Base-by-base conservation (phyloP, 306 rosid species). In the Prunus kanzakura region DNA sequence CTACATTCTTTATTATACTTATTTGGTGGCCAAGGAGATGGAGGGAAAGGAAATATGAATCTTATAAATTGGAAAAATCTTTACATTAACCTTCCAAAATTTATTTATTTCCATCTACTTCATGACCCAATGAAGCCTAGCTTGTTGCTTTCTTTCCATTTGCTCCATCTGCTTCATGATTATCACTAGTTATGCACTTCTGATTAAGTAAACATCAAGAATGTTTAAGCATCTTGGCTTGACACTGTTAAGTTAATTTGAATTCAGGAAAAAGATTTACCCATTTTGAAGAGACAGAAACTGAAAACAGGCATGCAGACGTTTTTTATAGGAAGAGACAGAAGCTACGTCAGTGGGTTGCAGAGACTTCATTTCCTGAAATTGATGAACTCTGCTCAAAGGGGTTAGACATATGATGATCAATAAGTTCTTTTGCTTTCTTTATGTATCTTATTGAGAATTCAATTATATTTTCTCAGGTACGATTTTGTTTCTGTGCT, bases 271-370 rank as follows among this genome's bases (percentile, higher is more conserved):
- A 72, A n/a, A 46, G 52, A 2, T 8, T 43, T 23, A 61, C 27
- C 22, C 30, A 3, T 25, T 22, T 43, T 57, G 76, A 45, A 41
- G 76, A 58, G 16, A 4, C 82, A 87, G 97, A 84, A 67, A 77
- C 69, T 75, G 79, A 68, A 76, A 43, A 41, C 71, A 22, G 27
- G 61, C 80, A 60, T 64, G 82, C 89, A 79, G 81, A 85, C 4
- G 49, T 84, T 65, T 94, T 94, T 71, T 35, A 69, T 64, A 85
- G 79, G 76, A 94, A 91, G 88, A 86, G 98, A 82, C 84, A 80
- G 79, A 94, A 87, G 77, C 73, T 94, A 83, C 82, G 70, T 23
- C 96, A 80, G 60, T 86, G 85, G 86, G 82, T 83, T 58, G 82
- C 81, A 64, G 85, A 85, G 76, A 80, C 88, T 30, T 78, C 90